These are phyloP conservation scores for Exserohilum turcica DNA, from an alignment of 2,329 filamentous ascomycete genomes.

Conservation along the genomic window DNA sequence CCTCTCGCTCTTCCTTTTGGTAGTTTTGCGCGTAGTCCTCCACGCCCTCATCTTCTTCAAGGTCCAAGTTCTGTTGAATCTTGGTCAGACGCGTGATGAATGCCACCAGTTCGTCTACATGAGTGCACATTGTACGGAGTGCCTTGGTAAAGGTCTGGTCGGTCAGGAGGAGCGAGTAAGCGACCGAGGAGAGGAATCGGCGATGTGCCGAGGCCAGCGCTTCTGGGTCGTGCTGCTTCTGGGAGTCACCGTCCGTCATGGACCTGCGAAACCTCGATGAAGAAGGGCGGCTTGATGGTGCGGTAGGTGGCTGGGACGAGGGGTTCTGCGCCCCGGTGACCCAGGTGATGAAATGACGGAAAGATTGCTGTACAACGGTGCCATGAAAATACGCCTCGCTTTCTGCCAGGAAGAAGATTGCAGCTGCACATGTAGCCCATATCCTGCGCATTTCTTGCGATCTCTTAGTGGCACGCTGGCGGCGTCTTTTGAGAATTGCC, in stretches of 20 bases:
- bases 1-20: constrained; percentile 71
- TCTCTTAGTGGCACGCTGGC: constrained; percentile 67
- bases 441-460: constrained; percentile 74
- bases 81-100: constrained; percentile 75
- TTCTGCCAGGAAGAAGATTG: constrained; percentile 87
- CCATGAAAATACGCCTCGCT: constrained; percentile 87
- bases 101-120: constrained; percentile 81
- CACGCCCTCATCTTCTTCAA: constrained; percentile 81
- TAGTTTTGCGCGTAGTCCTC: constrained; percentile 61
- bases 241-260: neutral
- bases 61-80: constrained; percentile 77
- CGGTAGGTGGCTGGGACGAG: constrained; percentile 3
- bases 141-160: constrained; percentile 66
- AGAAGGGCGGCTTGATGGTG: constrained; percentile 11
- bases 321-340: constrained; percentile 52
- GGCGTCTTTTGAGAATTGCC: constrained; percentile 64
- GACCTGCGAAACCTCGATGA: constrained; percentile 10
- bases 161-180: constrained; percentile 67
- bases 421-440: constrained; percentile 88
- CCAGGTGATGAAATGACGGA: constrained; percentile 80
- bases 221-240: constrained; percentile 75
- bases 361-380: constrained; percentile 81
- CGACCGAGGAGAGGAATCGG: constrained; percentile 66
- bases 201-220: constrained; percentile 80
- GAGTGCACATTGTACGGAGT: constrained; percentile 69